A percentile compares a stretch with the other conserved stretches of the same genome.
These are phyloP conservation scores for Lobosporangium transversale DNA, from an alignment of 192 early-diverging fungal species.

Conservation along the genomic window DNA sequence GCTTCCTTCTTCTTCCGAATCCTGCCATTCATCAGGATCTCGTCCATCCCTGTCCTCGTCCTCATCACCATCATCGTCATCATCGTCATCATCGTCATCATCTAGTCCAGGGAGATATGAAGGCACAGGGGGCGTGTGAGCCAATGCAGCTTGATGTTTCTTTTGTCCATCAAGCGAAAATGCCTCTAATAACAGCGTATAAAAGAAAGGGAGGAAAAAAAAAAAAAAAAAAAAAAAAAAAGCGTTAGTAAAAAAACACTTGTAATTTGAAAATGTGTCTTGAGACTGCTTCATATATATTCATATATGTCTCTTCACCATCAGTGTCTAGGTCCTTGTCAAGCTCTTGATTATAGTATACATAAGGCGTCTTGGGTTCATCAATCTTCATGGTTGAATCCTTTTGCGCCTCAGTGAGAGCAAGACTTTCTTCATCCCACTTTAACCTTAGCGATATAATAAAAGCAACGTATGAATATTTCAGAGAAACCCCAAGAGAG, in stretches of 20 bases:
- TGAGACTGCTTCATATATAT: background rate
- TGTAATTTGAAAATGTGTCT: background rate
- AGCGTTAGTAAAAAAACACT: background rate
- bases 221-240: conserved; percentile 2
- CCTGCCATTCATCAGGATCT: conserved; percentile 65
- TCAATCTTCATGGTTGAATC: conserved; percentile 95
- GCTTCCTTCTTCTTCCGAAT: conserved; percentile 65
- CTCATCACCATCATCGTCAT: conserved; percentile 53
- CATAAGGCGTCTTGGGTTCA: conserved; percentile 96
- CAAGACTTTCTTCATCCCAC: conserved; percentile 96
- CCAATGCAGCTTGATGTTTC: conserved; percentile 57
- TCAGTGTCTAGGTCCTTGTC: conserved; percentile 75
- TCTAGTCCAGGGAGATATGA: conserved; percentile 58
- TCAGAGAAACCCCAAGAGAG: too few relatives aligned
- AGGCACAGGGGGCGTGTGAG: conserved; percentile 60
- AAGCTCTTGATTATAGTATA: conserved; percentile 84
- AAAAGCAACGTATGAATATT: too few relatives aligned
- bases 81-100: conserved; percentile 46
- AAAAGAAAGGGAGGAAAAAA: background rate
- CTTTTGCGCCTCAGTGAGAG: conserved; percentile 89
- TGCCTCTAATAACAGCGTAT: conserved; percentile 12
- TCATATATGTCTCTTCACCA: conserved; percentile 48
- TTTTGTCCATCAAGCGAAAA: conserved; percentile 38
- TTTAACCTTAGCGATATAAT: too few relatives aligned
- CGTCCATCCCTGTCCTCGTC: conserved; percentile 65